phyloP scores from a whole-genome alignment of 495 filamentous ascomycete genomes.

The Podospora anserina region DNA sequence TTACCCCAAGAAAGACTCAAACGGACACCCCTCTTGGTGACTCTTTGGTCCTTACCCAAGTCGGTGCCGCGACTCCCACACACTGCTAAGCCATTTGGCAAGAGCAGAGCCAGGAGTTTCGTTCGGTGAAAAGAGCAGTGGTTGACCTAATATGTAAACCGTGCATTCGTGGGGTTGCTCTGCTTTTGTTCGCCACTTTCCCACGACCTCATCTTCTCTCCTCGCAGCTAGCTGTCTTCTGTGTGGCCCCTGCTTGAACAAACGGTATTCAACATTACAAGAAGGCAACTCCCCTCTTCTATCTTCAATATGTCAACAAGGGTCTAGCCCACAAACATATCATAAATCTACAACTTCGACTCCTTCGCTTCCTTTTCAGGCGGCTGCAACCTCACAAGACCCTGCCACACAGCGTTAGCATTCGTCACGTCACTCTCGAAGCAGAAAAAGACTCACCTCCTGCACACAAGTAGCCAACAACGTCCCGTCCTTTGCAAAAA shows the following conservation, averaged over 20 bases:
- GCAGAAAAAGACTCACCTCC: conserved; percentile 51
- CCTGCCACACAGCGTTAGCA: not conserved
- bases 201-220: not conserved
- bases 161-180: not conserved
- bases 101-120: not conserved
- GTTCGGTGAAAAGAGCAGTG: not conserved
- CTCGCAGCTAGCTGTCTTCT: not conserved
- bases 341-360: not conserved
- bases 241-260: not conserved
- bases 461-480: conserved; percentile 84
- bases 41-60: not conserved
- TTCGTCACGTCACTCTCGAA: not conserved
- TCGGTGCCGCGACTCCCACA: not conserved
- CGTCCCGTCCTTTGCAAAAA: conserved; percentile 77
- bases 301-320: not conserved
- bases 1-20: not conserved
- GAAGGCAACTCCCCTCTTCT: not conserved
- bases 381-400: not conserved
- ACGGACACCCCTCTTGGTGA: not conserved
- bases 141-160: not conserved
- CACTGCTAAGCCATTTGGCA: not conserved
- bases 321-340: not conserved
- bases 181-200: not conserved
- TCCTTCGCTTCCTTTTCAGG: not conserved
- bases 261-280: not conserved